phyloP scores from a whole-genome alignment of 2,329 filamentous ascomycete genomes.

The Cytospora leucostoma region DNA sequence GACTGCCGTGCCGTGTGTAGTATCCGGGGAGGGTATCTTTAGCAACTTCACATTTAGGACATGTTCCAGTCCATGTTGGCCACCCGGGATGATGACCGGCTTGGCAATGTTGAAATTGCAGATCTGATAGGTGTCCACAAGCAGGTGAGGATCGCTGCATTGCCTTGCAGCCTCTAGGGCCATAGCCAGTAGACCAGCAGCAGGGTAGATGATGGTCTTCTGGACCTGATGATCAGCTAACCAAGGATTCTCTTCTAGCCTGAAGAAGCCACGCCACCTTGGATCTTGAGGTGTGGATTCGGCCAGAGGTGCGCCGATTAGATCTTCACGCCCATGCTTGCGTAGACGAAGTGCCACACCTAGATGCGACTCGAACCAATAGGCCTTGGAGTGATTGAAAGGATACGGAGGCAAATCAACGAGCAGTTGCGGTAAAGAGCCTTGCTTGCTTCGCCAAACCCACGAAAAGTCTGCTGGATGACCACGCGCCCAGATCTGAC shows the following conservation, averaged over 20 bases:
- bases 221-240: constrained; percentile 54
- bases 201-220: constrained; percentile 52
- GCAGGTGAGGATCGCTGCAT: constrained; percentile 16
- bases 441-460: constrained; percentile 31
- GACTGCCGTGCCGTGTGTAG: constrained; percentile 20
- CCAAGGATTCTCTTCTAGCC: constrained; percentile 53
- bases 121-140: constrained; percentile 41
- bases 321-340: constrained; percentile 49
- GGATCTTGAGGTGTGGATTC: constrained; percentile 49
- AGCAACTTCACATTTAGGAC: constrained; percentile 46
- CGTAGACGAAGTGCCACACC: constrained; percentile 47
- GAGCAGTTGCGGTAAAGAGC: constrained; percentile 35
- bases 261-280: constrained; percentile 52
- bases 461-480: constrained; percentile 37
- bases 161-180: constrained; percentile 50
- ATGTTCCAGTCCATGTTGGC: constrained; percentile 51
- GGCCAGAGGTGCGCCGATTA: constrained; percentile 50
- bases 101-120: constrained; percentile 49
- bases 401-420: constrained; percentile 52
- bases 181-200: constrained; percentile 53
- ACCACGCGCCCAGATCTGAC: constrained; percentile 43
- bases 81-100: constrained; percentile 53
- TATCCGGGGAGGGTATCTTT: constrained; percentile 18
- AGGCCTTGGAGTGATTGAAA: constrained; percentile 55
- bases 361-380: constrained; percentile 56